Conservation (phyloP, 2,329 filamentous ascomycete species). For the Bertia moriformis region DNA sequence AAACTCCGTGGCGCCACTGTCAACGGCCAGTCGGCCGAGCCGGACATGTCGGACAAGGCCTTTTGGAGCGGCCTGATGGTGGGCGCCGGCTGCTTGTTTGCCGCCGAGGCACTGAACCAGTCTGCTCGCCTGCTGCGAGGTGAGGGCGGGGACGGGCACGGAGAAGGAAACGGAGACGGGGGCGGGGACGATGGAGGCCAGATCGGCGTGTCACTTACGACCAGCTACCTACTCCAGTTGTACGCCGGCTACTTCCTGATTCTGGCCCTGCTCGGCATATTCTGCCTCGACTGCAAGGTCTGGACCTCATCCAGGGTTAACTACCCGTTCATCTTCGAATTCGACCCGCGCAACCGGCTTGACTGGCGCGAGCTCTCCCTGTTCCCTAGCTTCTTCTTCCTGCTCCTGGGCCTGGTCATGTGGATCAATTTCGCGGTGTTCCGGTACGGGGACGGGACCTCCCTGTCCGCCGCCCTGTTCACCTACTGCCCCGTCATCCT, state of each 20-base stretch:
- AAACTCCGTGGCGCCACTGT: constrained; percentile 66
- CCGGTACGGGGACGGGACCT: constrained; percentile 46
- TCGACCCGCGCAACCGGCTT: constrained; percentile 70
- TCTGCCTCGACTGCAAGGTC: constrained; percentile 69
- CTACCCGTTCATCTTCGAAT: constrained; percentile 93
- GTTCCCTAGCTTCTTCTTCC: constrained; percentile 72
- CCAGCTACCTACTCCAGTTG: constrained; percentile 66
- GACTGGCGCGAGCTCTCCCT: constrained; percentile 83
- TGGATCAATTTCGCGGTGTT: constrained; percentile 87
- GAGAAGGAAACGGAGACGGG: background rate
- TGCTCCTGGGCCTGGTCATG: constrained; percentile 65
- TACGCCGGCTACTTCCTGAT: constrained; percentile 87
- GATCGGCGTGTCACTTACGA: constrained; percentile 29
- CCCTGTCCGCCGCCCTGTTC: constrained; percentile 57
- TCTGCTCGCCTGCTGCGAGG: constrained; percentile 30
- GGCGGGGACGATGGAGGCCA: constrained; percentile 31
- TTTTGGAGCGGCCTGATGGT: constrained; percentile 53
- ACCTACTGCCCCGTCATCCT: constrained; percentile 78
- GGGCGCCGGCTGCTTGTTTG: constrained; percentile 52
- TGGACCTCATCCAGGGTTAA: constrained; percentile 83
- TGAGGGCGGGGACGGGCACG: background rate
- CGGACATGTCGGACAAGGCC: constrained; percentile 38
- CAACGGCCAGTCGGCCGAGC: constrained; percentile 21
- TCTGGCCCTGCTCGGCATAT: constrained; percentile 66
- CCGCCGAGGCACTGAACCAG: constrained; percentile 49